Evolutionary conservation across 2,329 filamentous ascomycete genomes (phyloP).

Genomic region (Trichoderma sp.): DNA sequence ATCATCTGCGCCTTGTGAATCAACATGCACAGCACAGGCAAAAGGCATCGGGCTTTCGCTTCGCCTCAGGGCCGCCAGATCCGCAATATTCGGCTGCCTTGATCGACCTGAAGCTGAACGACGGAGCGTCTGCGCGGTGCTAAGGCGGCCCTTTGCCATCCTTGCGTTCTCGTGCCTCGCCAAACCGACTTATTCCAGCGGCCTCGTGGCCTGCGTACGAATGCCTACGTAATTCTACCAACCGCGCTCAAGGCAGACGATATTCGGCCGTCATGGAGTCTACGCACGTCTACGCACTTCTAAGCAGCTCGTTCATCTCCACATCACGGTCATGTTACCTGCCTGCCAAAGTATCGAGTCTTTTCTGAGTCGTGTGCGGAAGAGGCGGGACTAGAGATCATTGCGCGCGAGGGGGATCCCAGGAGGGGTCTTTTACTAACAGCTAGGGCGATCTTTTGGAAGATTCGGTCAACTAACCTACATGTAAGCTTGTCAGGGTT

Average conservation of each 20-base stretch:
- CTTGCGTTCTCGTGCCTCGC: conserved; percentile 11
- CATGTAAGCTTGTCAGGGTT: neutral
- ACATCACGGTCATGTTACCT: conserved; percentile 16
- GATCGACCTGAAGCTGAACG: neutral
- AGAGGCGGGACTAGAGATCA: neutral
- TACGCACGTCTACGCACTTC: neutral
- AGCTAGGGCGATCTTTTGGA: neutral
- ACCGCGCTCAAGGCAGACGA: conserved; percentile 9
- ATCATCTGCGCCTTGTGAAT: conserved; percentile 6
- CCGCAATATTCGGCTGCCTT: conserved; percentile 5
- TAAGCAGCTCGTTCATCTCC: neutral
- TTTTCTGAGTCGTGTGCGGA: neutral
- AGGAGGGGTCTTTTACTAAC: neutral
- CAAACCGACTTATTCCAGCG: neutral
- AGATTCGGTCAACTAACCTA: neutral
- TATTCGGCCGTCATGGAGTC: neutral
- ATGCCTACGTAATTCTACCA: conserved; percentile 16
- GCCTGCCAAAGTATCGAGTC: neutral
- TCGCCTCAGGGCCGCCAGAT: neutral
- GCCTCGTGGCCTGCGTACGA: conserved; percentile 17
- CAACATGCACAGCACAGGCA: neutral
- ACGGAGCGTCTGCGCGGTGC: neutral
- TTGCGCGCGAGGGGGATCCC: neutral
- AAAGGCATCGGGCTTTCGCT: neutral
- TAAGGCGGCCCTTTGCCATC: neutral